phyloP scores from a whole-genome alignment of 2,329 filamentous ascomycete species.

The Fusarium metavorans region DNA sequence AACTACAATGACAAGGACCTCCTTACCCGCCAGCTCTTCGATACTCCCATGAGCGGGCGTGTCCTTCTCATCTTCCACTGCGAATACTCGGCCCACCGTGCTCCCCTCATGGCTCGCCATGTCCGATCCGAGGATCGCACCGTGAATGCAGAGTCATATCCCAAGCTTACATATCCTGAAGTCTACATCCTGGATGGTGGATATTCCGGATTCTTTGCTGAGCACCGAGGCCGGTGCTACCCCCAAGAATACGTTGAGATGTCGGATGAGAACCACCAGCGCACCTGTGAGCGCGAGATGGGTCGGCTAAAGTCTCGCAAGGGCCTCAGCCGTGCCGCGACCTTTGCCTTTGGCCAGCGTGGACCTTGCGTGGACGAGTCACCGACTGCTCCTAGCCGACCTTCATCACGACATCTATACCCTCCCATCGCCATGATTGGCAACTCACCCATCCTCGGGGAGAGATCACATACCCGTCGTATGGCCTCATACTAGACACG shows the following conservation, averaged over 20 bases:
- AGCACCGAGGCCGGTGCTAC: constrained; percentile 84
- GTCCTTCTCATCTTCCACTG: constrained; percentile 95
- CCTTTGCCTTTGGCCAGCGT: constrained; percentile 92
- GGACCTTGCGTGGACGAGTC: constrained; percentile 67
- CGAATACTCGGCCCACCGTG: constrained; percentile 97
- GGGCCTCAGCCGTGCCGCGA: constrained; percentile 88
- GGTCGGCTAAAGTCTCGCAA: constrained; percentile 91
- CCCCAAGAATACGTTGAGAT: constrained; percentile 98
- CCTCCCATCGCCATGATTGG: constrained; percentile 59
- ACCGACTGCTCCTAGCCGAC: constrained; percentile 66
- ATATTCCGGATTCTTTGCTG: constrained; percentile 91
- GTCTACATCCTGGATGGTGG: constrained; percentile 97
- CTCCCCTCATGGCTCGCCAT: constrained; percentile 95
- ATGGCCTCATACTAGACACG: constrained; percentile 72
- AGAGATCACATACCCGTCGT: constrained; percentile 67
- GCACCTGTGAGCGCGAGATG: constrained; percentile 94
- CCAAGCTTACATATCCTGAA: constrained; percentile 92
- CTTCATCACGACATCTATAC: constrained; percentile 50
- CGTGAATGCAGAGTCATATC: constrained; percentile 87
- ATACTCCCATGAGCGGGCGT: constrained; percentile 72
- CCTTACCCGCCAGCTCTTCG: constrained; percentile 83
- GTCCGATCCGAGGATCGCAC: constrained; percentile 90
- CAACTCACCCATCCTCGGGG: constrained; percentile 59
- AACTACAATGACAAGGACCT: constrained; percentile 98
- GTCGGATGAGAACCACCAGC: constrained; percentile 90